Evolutionary conservation across 495 filamentous ascomycete genomes (phyloP).

Genomic region (Beverwykella pulmonaria): DNA sequence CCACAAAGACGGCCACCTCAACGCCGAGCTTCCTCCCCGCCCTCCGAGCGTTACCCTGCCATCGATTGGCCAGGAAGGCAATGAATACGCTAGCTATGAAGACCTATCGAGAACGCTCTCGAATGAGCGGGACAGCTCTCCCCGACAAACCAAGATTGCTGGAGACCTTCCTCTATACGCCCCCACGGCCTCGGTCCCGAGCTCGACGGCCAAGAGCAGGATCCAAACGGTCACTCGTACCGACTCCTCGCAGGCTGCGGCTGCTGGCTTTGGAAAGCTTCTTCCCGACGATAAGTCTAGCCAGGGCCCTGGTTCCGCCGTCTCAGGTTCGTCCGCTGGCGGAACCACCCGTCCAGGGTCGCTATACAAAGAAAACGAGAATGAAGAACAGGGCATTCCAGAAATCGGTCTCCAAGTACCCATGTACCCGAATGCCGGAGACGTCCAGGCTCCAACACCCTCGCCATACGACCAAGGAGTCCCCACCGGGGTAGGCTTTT

Average conservation of each 20-base stretch:
- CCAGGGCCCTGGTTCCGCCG: conserved; percentile 25
- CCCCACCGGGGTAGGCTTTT: conserved; percentile 58
- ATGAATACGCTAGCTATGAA: conserved; percentile 74
- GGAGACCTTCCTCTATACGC: conserved; percentile 84
- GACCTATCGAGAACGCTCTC: conserved; percentile 41
- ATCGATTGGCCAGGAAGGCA: conserved; percentile 84
- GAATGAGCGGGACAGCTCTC: conserved; percentile 39
- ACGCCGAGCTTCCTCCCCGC: conserved; percentile 57
- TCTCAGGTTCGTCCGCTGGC: conserved; percentile 55
- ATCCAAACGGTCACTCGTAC: conserved; percentile 84
- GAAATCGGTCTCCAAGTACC: conserved; percentile 88
- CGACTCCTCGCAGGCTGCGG: conserved; percentile 79
- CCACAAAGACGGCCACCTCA: conserved; percentile 49
- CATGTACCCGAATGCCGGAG: conserved; percentile 91
- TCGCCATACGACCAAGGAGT: conserved; percentile 61
- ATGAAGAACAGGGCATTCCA: conserved; percentile 81
- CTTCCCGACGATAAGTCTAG: conserved; percentile 59
- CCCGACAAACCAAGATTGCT: conserved; percentile 73
- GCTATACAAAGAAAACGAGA: conserved; percentile 52
- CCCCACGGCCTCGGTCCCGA: conserved; percentile 83
- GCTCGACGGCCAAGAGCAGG: conserved; percentile 73
- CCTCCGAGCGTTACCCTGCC: conserved; percentile 80
- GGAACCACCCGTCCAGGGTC: conserved; percentile 52
- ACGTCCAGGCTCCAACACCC: conserved; percentile 94
- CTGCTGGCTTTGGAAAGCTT: conserved; percentile 75